Base-by-base conservation (phyloP, 2,329 filamentous ascomycete species). In the Clonostachys byssicola region DNA sequence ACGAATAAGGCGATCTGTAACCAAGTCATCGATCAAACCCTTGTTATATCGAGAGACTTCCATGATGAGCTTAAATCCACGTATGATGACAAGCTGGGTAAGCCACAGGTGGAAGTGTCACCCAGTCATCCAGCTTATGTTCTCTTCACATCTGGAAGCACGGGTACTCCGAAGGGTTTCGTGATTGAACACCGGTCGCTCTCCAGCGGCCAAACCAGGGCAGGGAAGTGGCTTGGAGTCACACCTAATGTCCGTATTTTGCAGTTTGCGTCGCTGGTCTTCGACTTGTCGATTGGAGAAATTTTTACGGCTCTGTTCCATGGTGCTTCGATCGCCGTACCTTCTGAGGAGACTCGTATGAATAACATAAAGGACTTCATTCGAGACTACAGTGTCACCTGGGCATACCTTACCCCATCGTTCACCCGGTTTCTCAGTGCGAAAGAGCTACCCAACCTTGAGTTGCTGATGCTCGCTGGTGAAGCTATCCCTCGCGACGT, bases 231-330 rank as follows among this genome's bases (percentile, higher is more conserved):
- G 47, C 47, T 6, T 47, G 34, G 10, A 41, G 49, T 6, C 38
- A 34, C 14, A 16, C 46, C 10, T 34, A 48, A 12, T 42, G 42
- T 6, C 34, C 45, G 16, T 34, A 50, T 40, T 39, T 44, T 40
- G 6, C 74, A 78, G 47, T 76, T 75, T 47, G 71, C 73, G 6
- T 69, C 69, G 6, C 75, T 73, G 52, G 72, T 70, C 1, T 79
- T 79, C 42, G 75, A 81, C 47, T 67, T 70, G 2, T 71, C 68
- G 36, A 58, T 80, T 12, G 46, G 46, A 1, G 56, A 60, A 23
- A 54, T 60, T 7, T 30, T 59, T 30, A 54, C 48, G 1, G 44
- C 56, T 0, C 51, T 60, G 5, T 34, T 52, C 13, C 42, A 45
- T 5, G 58, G 56, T 2, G 58, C 49, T 3, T 50, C 48, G 1